These are phyloP conservation scores for Aspergillus awamori DNA, from an alignment of 2,329 filamentous ascomycete species.

Conservation along the genomic window DNA sequence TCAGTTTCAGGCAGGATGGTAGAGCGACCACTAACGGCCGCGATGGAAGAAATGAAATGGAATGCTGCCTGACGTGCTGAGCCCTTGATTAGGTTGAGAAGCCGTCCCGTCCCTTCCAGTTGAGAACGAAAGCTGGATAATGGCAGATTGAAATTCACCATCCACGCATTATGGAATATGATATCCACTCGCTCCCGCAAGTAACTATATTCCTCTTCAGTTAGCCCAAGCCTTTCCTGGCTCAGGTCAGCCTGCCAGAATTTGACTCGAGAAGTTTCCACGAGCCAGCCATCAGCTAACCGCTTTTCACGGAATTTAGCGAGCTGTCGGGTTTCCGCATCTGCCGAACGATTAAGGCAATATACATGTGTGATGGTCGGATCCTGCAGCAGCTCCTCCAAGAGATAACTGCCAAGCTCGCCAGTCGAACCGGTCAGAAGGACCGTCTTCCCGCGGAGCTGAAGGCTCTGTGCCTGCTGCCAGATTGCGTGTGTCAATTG, in stretches of 20 bases:
- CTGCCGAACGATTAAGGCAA: background rate
- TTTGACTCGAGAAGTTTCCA: background rate
- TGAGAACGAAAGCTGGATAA: background rate
- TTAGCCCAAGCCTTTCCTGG: background rate
- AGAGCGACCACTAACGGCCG: background rate
- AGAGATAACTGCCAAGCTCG: constrained; percentile 1
- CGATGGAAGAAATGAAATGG: constrained; percentile 10
- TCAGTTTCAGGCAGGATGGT: background rate
- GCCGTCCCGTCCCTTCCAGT: background rate
- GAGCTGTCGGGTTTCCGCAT: background rate
- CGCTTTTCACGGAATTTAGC: background rate
- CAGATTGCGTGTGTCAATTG: background rate
- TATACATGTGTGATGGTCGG: constrained; percentile 4
- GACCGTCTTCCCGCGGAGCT: background rate
- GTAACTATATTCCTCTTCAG: background rate
- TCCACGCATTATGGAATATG: background rate
- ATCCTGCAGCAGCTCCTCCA: background rate
- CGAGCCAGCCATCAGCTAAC: background rate
- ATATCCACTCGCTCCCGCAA: background rate
- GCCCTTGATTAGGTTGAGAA: background rate
- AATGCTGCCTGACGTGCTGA: background rate
- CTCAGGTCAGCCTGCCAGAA: background rate
- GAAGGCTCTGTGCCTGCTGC: background rate
- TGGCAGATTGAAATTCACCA: constrained; percentile 2
- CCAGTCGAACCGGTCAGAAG: constrained; percentile 13